Evolutionary conservation across 805 yeast species (phyloP), one percentile per base, ranked within the genome.

Genomic region (Metschnikowia lachancei): DNA sequence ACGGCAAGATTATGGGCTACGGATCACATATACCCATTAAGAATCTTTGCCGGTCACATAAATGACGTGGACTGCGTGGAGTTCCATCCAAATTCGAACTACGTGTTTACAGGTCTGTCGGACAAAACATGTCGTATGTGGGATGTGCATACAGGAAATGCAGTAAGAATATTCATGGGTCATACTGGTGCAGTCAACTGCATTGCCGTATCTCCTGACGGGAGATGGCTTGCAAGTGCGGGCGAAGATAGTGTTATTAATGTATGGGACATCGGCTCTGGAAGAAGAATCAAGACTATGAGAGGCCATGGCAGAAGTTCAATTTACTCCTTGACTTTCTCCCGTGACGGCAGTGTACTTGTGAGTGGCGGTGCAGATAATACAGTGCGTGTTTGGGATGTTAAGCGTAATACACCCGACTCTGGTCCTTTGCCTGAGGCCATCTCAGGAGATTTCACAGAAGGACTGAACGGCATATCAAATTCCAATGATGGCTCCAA

Each of bases 1-100:
- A 94, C 99, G 0, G 98, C 98, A 1, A 78, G 98, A 51, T 74
- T 94, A 46, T 94, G 99, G 99, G 90, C 96, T 20, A 89, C 96
- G 57, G 99, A 94, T 64, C 99, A 94, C 66, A 91, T 94, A 37
- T 91, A 92, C 63, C 98, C 99, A 31, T 74, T 94, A 58, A 76
- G 99, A 56, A 87, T 94, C 20, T 92, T 94, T 72, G 98, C 98
- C 0, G 99, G 99, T 0, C 99, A 94, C 67, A 77, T 91, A 58
- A 87, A 89, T 59, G 99, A 94, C 69, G 98, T 94, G 32, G 98
- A 94, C 62, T 83, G 92, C 55, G 95, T 92, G 31, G 83, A 83
- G 41, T 94, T 92, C 78, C 99, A 94, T 69, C 98, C 99, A 20
- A 94, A 94, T 65, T 91, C 97, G 8, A 86, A 91, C 40, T 94